Evolutionary conservation across 306 rosid genomes (phyloP).

Genomic region (Cicer yamashitae): DNA sequence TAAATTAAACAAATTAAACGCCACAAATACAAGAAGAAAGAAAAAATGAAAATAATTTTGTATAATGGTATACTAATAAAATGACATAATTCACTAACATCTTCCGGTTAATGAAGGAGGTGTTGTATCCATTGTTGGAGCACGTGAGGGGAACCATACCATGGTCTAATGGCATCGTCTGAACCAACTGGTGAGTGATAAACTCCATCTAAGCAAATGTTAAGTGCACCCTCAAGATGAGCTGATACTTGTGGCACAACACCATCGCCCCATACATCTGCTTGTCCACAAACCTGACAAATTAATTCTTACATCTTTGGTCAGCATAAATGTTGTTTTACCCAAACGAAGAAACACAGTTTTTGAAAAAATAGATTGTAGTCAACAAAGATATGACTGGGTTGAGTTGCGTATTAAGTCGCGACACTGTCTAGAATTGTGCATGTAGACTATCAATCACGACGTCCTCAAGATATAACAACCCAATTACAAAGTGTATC

Average conservation of each 20-base stretch:
- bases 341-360: too few species aligned
- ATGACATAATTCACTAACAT: neutral
- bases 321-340: neutral
- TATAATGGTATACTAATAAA: neutral
- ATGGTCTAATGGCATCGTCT: slow-evolving; percentile 75
- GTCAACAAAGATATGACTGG: too few species aligned
- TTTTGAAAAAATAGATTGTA: too few species aligned
- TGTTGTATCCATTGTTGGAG: slow-evolving; percentile 73
- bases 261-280: slow-evolving; percentile 93
- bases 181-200: slow-evolving; percentile 97
- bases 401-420: too few species aligned
- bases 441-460: too few species aligned
- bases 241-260: slow-evolving; percentile 91
- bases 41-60: too few species aligned
- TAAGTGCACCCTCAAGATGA: slow-evolving; percentile 85
- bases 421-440: too few species aligned
- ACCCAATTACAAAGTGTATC: too few species aligned
- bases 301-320: slow-evolving; percentile 16
- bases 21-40: too few species aligned
- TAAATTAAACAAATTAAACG: too few species aligned
- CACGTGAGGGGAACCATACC: slow-evolving; percentile 87
- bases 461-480: too few species aligned
- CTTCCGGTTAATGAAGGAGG: slow-evolving; percentile 55
- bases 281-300: slow-evolving; percentile 82
- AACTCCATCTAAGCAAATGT: slow-evolving; percentile 75